Base-by-base conservation (phyloP, 208 protist genomes). In the Wallacemonas sp. region DNA sequence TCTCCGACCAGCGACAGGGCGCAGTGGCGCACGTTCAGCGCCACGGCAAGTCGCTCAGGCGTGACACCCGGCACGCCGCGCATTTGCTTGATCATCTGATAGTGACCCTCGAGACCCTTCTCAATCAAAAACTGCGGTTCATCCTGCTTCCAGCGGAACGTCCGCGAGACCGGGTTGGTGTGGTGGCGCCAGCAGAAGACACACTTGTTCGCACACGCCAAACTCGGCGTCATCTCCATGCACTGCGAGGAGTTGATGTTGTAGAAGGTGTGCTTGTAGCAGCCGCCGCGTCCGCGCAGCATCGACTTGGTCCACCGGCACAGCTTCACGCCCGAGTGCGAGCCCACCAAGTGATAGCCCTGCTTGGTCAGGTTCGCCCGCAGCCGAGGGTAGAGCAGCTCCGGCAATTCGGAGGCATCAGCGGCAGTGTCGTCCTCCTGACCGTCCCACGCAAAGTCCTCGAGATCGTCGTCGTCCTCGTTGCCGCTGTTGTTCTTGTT, bases 191-290 rank as follows among this genome's bases (percentile, higher is more conserved):
- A 97, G 66, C 97, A 98, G 69, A 98, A 98, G 27, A 98, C 87
- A 75, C 97, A 98, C 70, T 98, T 98, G 70, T 98, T 98, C n/a
- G 95, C 95, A 58, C 96, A 98, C 27, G 98, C 98, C 38, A 99
- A 66, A 43, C 82, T 94, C 44, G 98, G 97, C 9, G 98, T 99
- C 78, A 97, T 96, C 79, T 99, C 97, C 98, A 99, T 99, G 76
- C 98, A 99, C 68, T 96, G 88, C 39, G 96, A 96, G 8, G 80
- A 94, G 43, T 76, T 83, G 76, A 99, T 99, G 73, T 98, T 96
- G 79, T 99, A 99, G 69, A 99, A 98, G 41, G 97, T 98, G 78
- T 99, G 94, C 83, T 99, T 99, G 83, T 99, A 99, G 80, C 97
- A 99, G 16, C 97, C 97, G 21, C 98, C 98, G 19, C 96, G 81